Evolutionary conservation across 257 asterid species (phyloP).

Genomic region (Capsicum chinense): DNA sequence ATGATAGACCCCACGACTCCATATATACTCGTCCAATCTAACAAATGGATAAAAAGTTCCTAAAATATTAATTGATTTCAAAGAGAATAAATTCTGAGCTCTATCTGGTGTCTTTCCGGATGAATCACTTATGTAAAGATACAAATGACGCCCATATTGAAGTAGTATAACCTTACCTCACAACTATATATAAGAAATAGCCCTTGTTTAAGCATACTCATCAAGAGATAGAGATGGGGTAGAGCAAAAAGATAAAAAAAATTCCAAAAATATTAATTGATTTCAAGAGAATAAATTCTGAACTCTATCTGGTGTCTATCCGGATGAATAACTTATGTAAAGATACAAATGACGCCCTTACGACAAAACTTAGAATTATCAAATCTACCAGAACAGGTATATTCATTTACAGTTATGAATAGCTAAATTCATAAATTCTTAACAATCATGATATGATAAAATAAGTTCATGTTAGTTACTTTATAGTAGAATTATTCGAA

Average conservation of each 20-base stretch:
- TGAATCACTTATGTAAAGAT: not conserved
- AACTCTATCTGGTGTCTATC: too few species aligned
- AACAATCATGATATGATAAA: too few species aligned
- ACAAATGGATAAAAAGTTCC: not conserved
- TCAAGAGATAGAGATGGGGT: not conserved
- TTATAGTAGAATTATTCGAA: too few species aligned
- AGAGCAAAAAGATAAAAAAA: not conserved
- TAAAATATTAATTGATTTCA: not conserved
- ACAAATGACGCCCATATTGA: not conserved
- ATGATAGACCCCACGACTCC: constrained; percentile 14
- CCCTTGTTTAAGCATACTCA: not conserved
- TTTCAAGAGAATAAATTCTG: too few species aligned
- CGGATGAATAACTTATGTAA: too few species aligned
- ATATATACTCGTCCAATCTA: not conserved
- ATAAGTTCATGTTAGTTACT: too few species aligned
- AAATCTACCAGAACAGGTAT: too few species aligned
- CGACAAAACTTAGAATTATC: too few species aligned
- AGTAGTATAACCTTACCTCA: not conserved
- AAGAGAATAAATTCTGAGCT: not conserved
- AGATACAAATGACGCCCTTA: too few species aligned
- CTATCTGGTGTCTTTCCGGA: not conserved
- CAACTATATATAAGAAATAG: not conserved
- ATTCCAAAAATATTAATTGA: too few species aligned
- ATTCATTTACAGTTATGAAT: too few species aligned
- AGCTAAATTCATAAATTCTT: too few species aligned